These are phyloP conservation scores for Cryptococcus sp. DNA, from an alignment of 1,284 basidiomycete species.

Conservation along the genomic window DNA sequence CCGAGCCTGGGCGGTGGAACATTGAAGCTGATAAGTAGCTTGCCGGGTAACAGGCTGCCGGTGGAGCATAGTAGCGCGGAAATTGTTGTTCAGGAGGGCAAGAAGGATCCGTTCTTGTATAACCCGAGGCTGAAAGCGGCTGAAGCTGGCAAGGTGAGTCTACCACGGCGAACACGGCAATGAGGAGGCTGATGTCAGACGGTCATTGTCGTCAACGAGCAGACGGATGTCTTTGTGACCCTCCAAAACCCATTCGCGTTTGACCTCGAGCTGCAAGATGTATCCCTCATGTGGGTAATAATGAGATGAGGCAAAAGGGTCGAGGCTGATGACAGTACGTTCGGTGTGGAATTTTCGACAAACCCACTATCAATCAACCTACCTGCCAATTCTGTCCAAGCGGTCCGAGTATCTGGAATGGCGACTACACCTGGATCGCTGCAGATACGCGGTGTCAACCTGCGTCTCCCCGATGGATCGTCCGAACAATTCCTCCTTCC, in stretches of 20 bases:
- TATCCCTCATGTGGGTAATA: conserved; percentile 66
- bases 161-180: conserved; percentile 4
- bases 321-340: conserved; percentile 55
- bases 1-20: too few relatives aligned
- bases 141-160: conserved; percentile 55
- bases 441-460: conserved; percentile 66
- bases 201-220: conserved; percentile 75
- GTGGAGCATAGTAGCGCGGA: conserved; percentile 56
- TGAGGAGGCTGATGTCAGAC: conserved; percentile 48
- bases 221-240: conserved; percentile 71
- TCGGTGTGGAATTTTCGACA: conserved; percentile 69
- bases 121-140: conserved; percentile 64
- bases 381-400: conserved; percentile 67
- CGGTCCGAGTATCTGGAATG: conserved; percentile 64
- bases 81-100: conserved; percentile 18
- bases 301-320: not conserved
- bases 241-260: conserved; percentile 89
- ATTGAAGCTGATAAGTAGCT: conserved; percentile 47
- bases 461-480: conserved; percentile 68
- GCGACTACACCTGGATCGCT: conserved; percentile 64
- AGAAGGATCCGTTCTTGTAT: conserved; percentile 76
- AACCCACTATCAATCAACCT: conserved; percentile 58
- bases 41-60: conserved; percentile 65
- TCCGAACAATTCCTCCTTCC: conserved; percentile 71
- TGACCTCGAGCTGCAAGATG: conserved; percentile 74